Base-by-base conservation (phyloP, 106 monocot species). In the Vanilla planifolia region DNA sequence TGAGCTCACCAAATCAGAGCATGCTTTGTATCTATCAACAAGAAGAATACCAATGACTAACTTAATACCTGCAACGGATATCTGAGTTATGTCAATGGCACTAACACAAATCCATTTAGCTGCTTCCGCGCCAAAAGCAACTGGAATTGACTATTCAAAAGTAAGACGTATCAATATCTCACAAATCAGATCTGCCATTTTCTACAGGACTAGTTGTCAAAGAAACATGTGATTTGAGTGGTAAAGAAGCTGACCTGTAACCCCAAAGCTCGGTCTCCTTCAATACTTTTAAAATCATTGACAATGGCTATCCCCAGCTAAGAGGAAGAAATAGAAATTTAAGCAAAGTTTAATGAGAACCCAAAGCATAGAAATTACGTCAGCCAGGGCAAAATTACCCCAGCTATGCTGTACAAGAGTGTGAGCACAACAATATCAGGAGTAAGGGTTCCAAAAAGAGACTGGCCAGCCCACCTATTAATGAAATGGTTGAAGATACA, bases 61-160 rank as follows among this genome's bases (percentile, higher is more conserved):
- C 51, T n/a, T 64, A n/a, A 17, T 82, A 84, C 95, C 90, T 70
- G 87, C 90, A 72, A 96, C 53, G 19, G 95, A 91, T 48, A 96
- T 26, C 43, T 96, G 95, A 41, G 95, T 96, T 56, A 96, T 79
- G 57, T 96, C 90, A 79, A 96, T 87, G 30, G 86, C 80, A 74
- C 95, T 87, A 28, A 91, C 95, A 61, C 95, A 96, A 61, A 96
- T 87, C 95, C 95, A 96, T 69, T 96, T 96, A 50, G 95, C 87
- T 32, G 86, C 73, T 42, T 96, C 95, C 8, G 72, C 51, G 28
- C 95, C 95, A 73, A 87, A 96, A 70, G 84, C 87, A 70, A 96
- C 95, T 26, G 95, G 95, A 68, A 96, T 66, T 51, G 95, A 96
- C 95, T 96, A 67, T 40, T 61, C 73, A 23, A 62, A 52, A 55